phyloP scores from a whole-genome alignment of 2,329 filamentous ascomycete species.

The Paecilomyces sp. region DNA sequence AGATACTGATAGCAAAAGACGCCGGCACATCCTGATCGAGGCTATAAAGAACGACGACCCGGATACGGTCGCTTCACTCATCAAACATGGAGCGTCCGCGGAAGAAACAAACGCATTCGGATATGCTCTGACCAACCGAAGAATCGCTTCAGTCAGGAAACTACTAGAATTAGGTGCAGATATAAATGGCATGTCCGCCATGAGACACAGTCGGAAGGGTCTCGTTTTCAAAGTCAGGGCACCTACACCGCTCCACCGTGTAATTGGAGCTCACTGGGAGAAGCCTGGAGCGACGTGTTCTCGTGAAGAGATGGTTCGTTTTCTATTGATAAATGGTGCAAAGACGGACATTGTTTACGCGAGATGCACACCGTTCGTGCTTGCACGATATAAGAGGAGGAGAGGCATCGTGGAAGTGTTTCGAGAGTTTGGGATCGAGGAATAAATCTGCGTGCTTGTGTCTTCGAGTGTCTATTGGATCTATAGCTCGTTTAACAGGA shows the following conservation, averaged over 20 bases:
- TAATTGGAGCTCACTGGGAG: neutral
- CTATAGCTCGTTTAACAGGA: no score
- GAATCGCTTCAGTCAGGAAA: neutral
- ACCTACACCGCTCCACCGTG: neutral
- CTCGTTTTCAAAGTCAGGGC: neutral
- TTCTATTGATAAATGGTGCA: neutral
- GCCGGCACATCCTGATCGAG: neutral
- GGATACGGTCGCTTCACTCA: neutral
- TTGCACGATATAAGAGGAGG: neutral
- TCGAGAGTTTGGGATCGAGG: neutral
- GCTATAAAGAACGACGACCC: neutral
- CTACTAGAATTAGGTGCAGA: neutral
- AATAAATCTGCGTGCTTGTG: neutral
- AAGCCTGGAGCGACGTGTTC: neutral
- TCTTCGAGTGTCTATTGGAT: no score
- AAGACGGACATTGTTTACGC: neutral
- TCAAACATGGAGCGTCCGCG: neutral
- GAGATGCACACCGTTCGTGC: neutral
- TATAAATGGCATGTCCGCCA: neutral
- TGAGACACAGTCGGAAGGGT: neutral
- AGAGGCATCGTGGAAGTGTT: neutral
- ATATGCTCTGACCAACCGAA: neutral
- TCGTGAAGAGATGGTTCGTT: neutral
- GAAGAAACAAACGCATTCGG: neutral
- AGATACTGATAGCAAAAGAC: neutral